phyloP scores from a whole-genome alignment of 2,329 filamentous ascomycete species.

The Neonectria faginata region DNA sequence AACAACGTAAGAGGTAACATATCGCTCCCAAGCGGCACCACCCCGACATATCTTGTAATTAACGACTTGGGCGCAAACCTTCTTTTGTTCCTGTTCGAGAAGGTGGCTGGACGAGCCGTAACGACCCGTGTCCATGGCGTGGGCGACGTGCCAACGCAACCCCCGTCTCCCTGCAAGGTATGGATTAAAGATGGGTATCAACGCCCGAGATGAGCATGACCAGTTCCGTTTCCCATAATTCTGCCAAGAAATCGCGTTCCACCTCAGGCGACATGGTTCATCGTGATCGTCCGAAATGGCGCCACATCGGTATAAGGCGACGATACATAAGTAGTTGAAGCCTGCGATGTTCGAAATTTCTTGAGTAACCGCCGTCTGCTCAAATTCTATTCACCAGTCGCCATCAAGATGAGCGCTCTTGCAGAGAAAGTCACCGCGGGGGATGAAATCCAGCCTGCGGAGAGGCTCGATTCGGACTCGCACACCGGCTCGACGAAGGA shows the following conservation, averaged over 20 bases:
- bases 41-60: neutral
- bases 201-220: neutral
- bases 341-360: neutral
- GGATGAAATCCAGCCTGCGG: neutral
- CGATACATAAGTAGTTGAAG: neutral
- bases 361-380: neutral
- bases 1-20: neutral
- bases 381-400: neutral
- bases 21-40: neutral
- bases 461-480: neutral
- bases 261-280: neutral
- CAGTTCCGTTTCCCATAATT: neutral
- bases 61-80: neutral
- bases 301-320: neutral
- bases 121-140: neutral
- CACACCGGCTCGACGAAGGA: slow-evolving; percentile 15
- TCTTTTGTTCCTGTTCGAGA: neutral
- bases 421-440: slow-evolving; percentile 11
- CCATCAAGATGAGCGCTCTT: slow-evolving; percentile 14
- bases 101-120: neutral
- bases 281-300: neutral
- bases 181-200: neutral
- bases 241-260: neutral
- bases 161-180: neutral
- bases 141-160: neutral